Evolutionary conservation across 1,284 basidiomycete species (phyloP), one percentile per base, ranked within the genome.

Genomic region (Phylloporus sp.): DNA sequence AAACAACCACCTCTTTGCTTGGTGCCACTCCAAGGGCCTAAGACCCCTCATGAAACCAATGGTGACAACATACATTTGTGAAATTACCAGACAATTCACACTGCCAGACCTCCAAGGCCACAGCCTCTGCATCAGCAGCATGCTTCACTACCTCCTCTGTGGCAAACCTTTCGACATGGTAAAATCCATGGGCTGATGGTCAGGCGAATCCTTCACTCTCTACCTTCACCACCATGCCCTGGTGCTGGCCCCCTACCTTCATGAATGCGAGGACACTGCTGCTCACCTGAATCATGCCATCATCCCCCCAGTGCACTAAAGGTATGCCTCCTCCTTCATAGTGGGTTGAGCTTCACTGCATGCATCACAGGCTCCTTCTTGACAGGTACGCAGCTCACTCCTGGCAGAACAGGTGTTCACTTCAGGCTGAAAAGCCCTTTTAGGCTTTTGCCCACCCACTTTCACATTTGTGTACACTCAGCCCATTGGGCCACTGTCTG

Each of bases 171-270:
- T 68, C 2, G 17, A 68, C 0, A 20, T 63, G 0, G 42, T 67
- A 2, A 67, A 68, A 29, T 50, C n/a, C 1, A 62, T 67, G 49
- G 62, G 62, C 0, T 4, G 22, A 0, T 67, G 64, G 64, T 42
- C 55, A 0, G 26, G 64, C 0, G 28, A 61, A 0, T 18, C 61
- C 0, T 67, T 65, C 34, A 61, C 49, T 0, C 2, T 28, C 0
- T 64, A 66, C 28, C 32, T 64, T 0, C 7, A 32, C 0, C 4
- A 26, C 0, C 59, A 64, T 20, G 37, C 49, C 0, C 22, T 61
- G 0, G 44, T 66, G 3, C 51, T 66, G 0, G 58, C 55, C 0
- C 63, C 58, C 2, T 65, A 51, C 44, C 39, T 63, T 0, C 58
- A 60, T 1, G 40, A 62, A 37, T 3, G 11, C 1, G 15, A 15